A percentile compares a stretch with the other conserved stretches of the same genome.
Conservation (phyloP, 225 moss, liverwort and hornwort genomes). For the Physcomitrium patens region DNA sequence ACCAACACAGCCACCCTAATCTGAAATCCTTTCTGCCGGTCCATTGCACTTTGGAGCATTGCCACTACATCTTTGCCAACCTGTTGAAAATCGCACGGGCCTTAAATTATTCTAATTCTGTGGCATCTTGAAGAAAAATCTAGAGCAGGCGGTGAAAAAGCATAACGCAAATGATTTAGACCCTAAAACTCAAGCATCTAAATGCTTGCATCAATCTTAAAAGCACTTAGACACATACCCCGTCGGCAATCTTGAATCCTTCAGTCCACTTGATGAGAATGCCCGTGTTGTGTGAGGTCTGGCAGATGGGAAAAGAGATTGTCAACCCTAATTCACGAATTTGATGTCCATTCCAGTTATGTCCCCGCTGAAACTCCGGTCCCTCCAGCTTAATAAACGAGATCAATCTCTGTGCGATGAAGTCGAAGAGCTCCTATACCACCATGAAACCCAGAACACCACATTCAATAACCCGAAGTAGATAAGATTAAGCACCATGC, state of each 20-base stretch:
- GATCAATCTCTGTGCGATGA: constrained; percentile 65
- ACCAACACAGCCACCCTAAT: constrained; percentile 46
- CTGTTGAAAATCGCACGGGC: constrained; percentile 10
- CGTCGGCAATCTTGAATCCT: constrained; percentile 74
- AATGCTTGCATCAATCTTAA: neutral
- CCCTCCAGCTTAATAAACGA: constrained; percentile 66
- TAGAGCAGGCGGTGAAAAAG: neutral
- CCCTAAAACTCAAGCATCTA: neutral
- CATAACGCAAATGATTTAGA: neutral
- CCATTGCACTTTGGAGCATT: constrained; percentile 41
- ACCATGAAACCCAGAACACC: neutral
- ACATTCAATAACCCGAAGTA: neutral
- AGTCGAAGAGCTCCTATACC: constrained; percentile 77
- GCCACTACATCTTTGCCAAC: constrained; percentile 40
- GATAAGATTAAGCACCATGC: neutral
- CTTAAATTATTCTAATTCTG: neutral
- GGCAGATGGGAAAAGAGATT: constrained; percentile 77
- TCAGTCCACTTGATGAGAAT: constrained; percentile 76
- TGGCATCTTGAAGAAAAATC: neutral
- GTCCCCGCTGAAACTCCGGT: constrained; percentile 44
- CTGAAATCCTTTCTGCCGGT: constrained; percentile 31
- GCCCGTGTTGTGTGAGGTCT: constrained; percentile 71
- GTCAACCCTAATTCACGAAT: constrained; percentile 72
- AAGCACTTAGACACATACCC: constrained; percentile 35
- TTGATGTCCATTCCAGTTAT: constrained; percentile 8